Evolutionary conservation across 1,284 basidiomycete species (phyloP), one percentile per base, ranked within the genome.

Genomic region (Ceratobasidium sp.): DNA sequence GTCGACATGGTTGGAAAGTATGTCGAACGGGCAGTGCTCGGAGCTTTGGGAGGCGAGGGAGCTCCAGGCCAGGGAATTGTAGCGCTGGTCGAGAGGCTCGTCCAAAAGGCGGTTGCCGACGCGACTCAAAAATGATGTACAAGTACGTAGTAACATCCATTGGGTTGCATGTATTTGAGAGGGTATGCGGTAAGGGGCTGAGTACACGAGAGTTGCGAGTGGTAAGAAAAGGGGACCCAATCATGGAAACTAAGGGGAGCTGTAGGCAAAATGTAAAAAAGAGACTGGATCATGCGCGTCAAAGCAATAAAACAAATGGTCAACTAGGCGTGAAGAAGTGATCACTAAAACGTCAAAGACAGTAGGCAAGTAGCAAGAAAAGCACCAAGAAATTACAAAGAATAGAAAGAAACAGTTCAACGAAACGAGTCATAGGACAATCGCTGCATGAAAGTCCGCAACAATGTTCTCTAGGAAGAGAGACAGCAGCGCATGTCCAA

Each of bases 1-100:
- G 94, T 92, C 58, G 95, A 97, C 77, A 94, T 96, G 89, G 88
- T 95, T 16, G 92, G 92, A 28, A 96, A 95, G 80, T 94, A 92
- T 76, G 92, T 95, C 2, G 86, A 87, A 78, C 93, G 93, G 83
- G 90, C 92, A 71, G 92, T 95, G 2, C 79, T 83, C 45, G 92
- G 92, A 71, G 89, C 91, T 48, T 82, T 96, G 60, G 87, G 87
- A 12, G 87, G 88, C 18, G 58, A 28, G 9, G 84, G 85, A 50
- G 84, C 84, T 2, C 78, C 94, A 59, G 84, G 85, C 71, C 82
- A 76, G 1, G 76, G 93, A 78, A 85, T 96, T 26, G 90, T 92
- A 80, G 87, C 86, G 76, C 83, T 90, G 3, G 92, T 95, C 6
- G 88, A 91, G 77, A 85, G 88, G 46, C 85, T 88, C 5, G 78